Base-by-base conservation (phyloP, 2,329 filamentous ascomycete species). In the Corniculantispora saksenae region DNA sequence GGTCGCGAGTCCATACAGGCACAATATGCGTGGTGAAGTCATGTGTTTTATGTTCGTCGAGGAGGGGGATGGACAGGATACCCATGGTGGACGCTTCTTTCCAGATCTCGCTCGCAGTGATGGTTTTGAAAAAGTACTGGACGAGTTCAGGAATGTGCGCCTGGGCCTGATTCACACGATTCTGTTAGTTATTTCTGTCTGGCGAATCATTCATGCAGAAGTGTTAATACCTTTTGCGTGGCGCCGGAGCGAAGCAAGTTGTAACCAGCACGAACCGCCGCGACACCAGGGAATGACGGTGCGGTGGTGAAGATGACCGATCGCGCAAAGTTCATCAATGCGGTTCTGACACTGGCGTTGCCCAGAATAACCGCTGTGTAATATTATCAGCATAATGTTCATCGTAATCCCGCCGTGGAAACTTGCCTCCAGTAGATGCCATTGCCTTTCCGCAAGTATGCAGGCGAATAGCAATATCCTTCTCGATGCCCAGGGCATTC, bases 391-490 rank as follows among this genome's bases (percentile, higher is more conserved):
- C 27, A 55, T 27, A 25, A 21, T 19, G 6, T 19, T 21, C n/a
- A 27, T 48, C 7, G 50, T 23, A 27, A 55, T 17, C 21, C 40
- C 27, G 51, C n/a, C 8, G 23, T 32, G 15, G 17, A n/a, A 29
- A 5, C 67, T 64, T 54, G 70, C 70, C 70, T 63, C 79, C 79
- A 55, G 70, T 73, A 17, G 72, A 71, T 0, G 76, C 83, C 27
- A 86, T 66, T 1, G 82, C 82, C 69, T 86, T 86, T 13, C 82
- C 80, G 71, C 80, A 85, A 0, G 81, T 83, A 70, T 85, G 82
- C 3, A 85, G 69, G 13, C 77, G 72, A 47, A 81, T 78, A 47
- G 83, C 82, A 67, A 82, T 81, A 9, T 79, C 74, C 10, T 79
- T 74, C 66, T 86, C 77, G 1, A 86, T 66, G 0, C 82, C 83